Percentiles rank a stretch among this genome's conserved stretches.
Evolutionary conservation across 768 basidiomycete species (phyloP).

Genomic region (Kwoniella botswanensis): DNA sequence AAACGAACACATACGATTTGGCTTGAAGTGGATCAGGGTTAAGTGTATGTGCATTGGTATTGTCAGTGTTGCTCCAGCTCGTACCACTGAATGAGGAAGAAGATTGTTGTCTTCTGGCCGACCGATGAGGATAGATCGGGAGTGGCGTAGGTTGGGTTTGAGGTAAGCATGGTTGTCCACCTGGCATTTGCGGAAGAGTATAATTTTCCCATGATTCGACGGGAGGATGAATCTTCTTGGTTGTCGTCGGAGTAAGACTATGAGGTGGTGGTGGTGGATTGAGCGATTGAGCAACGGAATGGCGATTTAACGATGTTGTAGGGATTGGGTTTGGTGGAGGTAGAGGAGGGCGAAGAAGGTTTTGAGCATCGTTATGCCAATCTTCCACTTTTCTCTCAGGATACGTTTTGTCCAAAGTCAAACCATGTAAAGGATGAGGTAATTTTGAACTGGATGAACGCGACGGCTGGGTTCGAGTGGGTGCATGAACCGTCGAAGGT

Average conservation of each 20-base stretch:
- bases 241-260: background rate
- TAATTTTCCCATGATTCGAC: constrained; percentile 8
- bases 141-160: background rate
- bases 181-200: constrained; percentile 15
- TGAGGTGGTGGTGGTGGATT: background rate
- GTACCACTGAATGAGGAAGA: background rate
- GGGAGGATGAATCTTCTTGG: constrained; percentile 16
- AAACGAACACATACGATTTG: background rate
- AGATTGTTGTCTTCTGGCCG: constrained; percentile 3
- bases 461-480: constrained; percentile 1
- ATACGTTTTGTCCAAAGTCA: constrained; percentile 15
- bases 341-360: constrained; percentile 9
- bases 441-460: background rate
- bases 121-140: background rate
- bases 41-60: too few species aligned
- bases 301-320: background rate
- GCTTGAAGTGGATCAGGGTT: background rate
- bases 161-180: constrained; percentile 7
- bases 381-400: constrained; percentile 12
- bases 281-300: constrained; percentile 16
- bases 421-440: constrained; percentile 16
- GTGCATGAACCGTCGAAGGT: background rate
- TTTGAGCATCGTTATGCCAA: constrained; percentile 22
- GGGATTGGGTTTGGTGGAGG: background rate
- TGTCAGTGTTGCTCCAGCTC: background rate